phyloP scores from a whole-genome alignment of 768 basidiomycete genomes.

The Suillus occidentalis region DNA sequence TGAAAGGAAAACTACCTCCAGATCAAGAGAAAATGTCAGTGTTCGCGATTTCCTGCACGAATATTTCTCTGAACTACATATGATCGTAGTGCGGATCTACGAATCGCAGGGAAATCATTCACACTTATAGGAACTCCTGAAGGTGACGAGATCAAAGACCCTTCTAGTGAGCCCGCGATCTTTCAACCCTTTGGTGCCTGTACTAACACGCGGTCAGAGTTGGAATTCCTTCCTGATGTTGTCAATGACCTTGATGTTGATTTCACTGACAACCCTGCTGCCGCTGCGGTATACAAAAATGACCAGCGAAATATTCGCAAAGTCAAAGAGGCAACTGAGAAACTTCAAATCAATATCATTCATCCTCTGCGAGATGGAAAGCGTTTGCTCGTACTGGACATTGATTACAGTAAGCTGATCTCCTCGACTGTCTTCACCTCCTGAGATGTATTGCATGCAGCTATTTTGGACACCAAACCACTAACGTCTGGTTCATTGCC shows the following conservation, averaged over 20 bases:
- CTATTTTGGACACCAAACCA: constrained; percentile 84
- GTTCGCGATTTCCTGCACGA: background rate
- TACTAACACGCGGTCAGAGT: constrained; percentile 38
- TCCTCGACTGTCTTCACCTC: background rate
- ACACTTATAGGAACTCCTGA: constrained; percentile 85
- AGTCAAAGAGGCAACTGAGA: constrained; percentile 69
- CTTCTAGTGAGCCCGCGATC: constrained; percentile 46
- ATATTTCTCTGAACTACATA: constrained; percentile 10
- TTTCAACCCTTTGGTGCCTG: background rate
- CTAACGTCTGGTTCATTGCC: constrained; percentile 80
- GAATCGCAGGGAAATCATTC: constrained; percentile 70
- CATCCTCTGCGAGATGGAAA: constrained; percentile 75
- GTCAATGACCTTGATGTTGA: constrained; percentile 84
- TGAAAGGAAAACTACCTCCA: constrained; percentile 78
- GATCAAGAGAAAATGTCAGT: constrained; percentile 68
- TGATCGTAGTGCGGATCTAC: constrained; percentile 52
- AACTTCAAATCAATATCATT: constrained; percentile 69
- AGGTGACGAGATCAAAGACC: constrained; percentile 84
- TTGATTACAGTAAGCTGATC: constrained; percentile 72
- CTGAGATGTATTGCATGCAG: constrained; percentile 36
- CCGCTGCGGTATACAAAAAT: constrained; percentile 60
- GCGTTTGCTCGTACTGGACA: constrained; percentile 80
- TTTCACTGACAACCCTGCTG: constrained; percentile 60
- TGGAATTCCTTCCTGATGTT: constrained; percentile 66
- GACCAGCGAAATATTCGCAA: constrained; percentile 83